A percentile compares a stretch with the other conserved stretches of the same genome.
Conservation (phyloP, 805 yeast species). For the Teunomyces atbi region DNA sequence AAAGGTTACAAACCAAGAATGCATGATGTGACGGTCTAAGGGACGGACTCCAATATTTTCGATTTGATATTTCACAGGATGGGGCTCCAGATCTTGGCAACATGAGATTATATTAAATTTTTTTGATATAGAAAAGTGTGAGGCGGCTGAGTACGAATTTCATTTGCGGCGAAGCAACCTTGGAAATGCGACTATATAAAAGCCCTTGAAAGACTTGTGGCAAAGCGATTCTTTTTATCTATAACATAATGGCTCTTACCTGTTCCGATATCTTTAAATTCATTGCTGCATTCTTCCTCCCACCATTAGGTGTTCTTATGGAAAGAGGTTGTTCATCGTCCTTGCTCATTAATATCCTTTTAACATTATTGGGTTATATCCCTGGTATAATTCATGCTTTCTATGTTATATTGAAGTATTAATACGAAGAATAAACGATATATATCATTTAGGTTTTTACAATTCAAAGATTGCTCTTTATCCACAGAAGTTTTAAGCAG, state of each 20-base stretch:
- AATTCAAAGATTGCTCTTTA: no score
- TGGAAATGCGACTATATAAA: background rate
- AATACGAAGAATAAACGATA: background rate
- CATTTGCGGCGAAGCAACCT: background rate
- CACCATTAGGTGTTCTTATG: slow-evolving; percentile 62
- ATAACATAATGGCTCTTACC: slow-evolving; percentile 44
- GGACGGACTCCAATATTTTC: no score
- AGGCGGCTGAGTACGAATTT: background rate
- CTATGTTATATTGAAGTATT: slow-evolving; percentile 46
- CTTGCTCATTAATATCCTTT: slow-evolving; percentile 53
- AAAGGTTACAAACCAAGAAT: background rate
- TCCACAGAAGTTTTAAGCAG: no score
- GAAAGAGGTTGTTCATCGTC: slow-evolving; percentile 54
- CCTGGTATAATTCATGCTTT: slow-evolving; percentile 74
- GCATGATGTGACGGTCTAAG: background rate
- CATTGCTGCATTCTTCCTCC: slow-evolving; percentile 50
- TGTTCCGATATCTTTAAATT: slow-evolving; percentile 54
- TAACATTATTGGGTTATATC: slow-evolving; percentile 70
- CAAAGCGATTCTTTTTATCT: no score
- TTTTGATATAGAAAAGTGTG: no score
- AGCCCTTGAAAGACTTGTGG: no score
- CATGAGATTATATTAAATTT: no score
- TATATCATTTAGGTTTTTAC: no score
- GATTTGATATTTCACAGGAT: no score
- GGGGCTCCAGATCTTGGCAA: no score